Base-by-base conservation (phyloP, 441 rosid species). In the Omphalea diandra region DNA sequence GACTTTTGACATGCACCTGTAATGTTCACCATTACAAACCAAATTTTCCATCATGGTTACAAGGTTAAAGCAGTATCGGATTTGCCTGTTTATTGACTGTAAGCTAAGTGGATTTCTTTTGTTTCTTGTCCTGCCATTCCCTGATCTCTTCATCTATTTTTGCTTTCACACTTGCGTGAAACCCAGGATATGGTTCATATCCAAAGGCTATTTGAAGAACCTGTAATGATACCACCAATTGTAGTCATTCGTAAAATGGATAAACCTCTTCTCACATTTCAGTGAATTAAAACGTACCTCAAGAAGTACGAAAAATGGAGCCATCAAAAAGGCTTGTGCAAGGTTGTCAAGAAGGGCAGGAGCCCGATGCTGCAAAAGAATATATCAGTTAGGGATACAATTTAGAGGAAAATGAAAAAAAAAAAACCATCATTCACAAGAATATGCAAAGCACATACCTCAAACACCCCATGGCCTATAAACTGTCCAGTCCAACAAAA, bases 281-380 rank as follows among this genome's bases (percentile, higher is more conserved):
- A 31, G 49, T n/a, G 62, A 22, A 22, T 52, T 46, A 3, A 46
- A 53, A n/a, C n/a, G n/a, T 72, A 87, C 96, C 97, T 93, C 97
- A 0, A 93, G 93, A 69, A 91, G 66, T 11, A 91, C 95, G 29
- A 90, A 91, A 83, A 88, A 91, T 35, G 97, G 98, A 74, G 98
- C 97, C 88, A 83, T 89, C 18, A 89, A 65, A 65, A 93, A 70
- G 41, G 98, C 97, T 70, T 88, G 97, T 22, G 56, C 40, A 68
- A 93, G 79, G 78, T 91, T 89, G 78, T 93, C 98, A 69, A 88
- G 63, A 64, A 93, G 83, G n/a, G 98, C 96, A 1, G 98, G 97
- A 38, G 97, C 91, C 17, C 98, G 93, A 82, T 82, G 88, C 98
- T 93, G 60, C 50, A 26, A 50, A 47, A 43, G 44, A 61, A 65